Base-by-base conservation (phyloP, 1,139 yeast genomes). In the Waltiozyma sp. region DNA sequence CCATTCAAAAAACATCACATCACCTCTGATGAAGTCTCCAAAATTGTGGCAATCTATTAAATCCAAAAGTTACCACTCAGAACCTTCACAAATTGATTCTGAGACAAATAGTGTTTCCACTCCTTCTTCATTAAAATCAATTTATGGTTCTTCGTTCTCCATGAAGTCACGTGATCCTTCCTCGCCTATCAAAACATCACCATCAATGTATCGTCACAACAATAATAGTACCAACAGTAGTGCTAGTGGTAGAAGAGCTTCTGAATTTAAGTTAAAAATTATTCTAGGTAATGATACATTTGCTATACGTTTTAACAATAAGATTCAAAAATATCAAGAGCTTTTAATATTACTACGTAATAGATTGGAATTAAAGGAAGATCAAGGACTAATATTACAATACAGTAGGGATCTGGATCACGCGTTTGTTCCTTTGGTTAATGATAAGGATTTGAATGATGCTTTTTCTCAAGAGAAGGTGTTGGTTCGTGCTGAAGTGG, bases 241-340 rank as follows among this genome's bases (percentile, higher is more conserved):
- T 5, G 4, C 7, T 21, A 4, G 4, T 21, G 23, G 23, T 3
- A 5, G 15, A 21, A n/a, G 18, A n/a, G n/a, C n/a, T n/a, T 28
- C 38, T 4, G 47, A 44, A 18, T 39, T 50, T 3, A 55, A 54
- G 44, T 41, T 52, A 13, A 55, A 55, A 35, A 48, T 55, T 2
- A 51, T 42, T 38, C 43, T 45, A 24, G 39, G 47, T 28, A 49
- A 49, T 33, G 59, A 55, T 40, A 55, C 53, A 26, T 53, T 54
- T 44, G 59, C 59, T 1, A 28, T 55, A 8, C 50, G 46, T 39
- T 44, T 53, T 18, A 44, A 40, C 16, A 41, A 23, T 10, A 45
- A 41, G n/a, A 21, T 18, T 2, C 26, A 33, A 6, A 28, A 40
- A 2, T 38, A 54, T 15, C 23, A 38, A 3, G 44, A 40, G 2